Percentiles rank a stretch among this genome's conserved stretches.
Conservation (phyloP, 179 eudicot genomes). For the Carnegiea gigantea region DNA sequence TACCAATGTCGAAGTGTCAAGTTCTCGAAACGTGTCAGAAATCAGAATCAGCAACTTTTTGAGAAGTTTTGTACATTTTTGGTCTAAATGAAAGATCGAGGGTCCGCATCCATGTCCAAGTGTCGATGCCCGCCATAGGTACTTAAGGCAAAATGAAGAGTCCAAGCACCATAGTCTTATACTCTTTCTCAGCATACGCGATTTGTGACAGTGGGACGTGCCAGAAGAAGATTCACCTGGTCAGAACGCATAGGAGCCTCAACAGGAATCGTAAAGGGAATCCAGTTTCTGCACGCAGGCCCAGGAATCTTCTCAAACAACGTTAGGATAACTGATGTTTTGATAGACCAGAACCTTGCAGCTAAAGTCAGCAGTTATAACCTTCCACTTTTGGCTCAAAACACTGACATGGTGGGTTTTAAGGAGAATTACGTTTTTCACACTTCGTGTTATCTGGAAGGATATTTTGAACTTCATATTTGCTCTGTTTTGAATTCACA, state of each 20-base stretch:
- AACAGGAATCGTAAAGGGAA: slow-evolving; percentile 69
- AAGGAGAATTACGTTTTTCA: not conserved
- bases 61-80: too few species aligned
- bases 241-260: slow-evolving; percentile 75
- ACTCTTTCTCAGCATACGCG: too few species aligned
- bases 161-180: too few species aligned
- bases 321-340: slow-evolving; percentile 69
- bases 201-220: slow-evolving; percentile 40
- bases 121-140: too few species aligned
- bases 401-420: slow-evolving; percentile 25
- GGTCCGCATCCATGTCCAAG: too few species aligned
- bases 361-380: slow-evolving; percentile 79
- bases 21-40: too few species aligned
- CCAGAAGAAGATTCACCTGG: slow-evolving; percentile 55
- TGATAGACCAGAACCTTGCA: slow-evolving; percentile 65
- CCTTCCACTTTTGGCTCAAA: slow-evolving; percentile 51
- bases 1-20: too few species aligned
- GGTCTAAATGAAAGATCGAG: too few species aligned
- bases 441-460: not conserved
- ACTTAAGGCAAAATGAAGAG: too few species aligned
- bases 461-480: not conserved
- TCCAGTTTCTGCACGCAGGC: slow-evolving; percentile 77
- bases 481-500: slow-evolving; percentile 2
- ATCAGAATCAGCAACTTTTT: too few species aligned
- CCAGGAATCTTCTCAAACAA: slow-evolving; percentile 72